phyloP scores from a whole-genome alignment of 768 basidiomycete species.

The Gautieria morchelliformis region DNA sequence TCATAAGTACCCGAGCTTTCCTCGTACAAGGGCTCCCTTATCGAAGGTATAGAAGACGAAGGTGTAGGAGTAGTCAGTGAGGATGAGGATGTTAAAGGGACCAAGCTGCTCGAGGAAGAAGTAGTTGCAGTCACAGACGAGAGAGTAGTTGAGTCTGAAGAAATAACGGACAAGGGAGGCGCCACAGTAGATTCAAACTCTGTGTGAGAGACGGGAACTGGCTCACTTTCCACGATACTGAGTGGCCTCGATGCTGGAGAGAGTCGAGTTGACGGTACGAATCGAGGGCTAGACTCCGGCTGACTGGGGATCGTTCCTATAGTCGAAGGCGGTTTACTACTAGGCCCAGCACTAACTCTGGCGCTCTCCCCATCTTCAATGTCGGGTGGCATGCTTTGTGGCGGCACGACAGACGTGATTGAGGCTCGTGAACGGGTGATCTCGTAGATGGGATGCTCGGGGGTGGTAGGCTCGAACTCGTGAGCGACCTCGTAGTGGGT shows the following conservation, averaged over 20 bases:
- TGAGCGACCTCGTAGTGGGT: background rate
- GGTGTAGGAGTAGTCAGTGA: slow-evolving; percentile 30
- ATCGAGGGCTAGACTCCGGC: background rate
- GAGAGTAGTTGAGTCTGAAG: slow-evolving; percentile 35
- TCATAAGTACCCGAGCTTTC: slow-evolving; percentile 67
- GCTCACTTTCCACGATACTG: background rate
- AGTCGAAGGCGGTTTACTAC: slow-evolving; percentile 1
- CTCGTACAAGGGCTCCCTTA: slow-evolving; percentile 42
- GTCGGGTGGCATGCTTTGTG: background rate
- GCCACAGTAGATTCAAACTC: slow-evolving; percentile 22
- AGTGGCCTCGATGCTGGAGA: background rate
- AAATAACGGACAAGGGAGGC: slow-evolving; percentile 24
- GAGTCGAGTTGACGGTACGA: slow-evolving; percentile 3
- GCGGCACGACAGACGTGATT: background rate
- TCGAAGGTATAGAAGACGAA: slow-evolving; percentile 17
- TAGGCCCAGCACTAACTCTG: background rate
- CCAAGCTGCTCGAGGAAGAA: background rate
- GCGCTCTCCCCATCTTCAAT: background rate
- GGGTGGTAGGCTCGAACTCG: background rate
- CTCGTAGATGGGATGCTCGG: background rate
- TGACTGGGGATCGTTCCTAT: slow-evolving; percentile 8
- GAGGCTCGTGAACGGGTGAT: background rate
- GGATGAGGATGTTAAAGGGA: slow-evolving; percentile 13
- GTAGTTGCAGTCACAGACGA: slow-evolving; percentile 17
- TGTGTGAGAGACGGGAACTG: background rate